These are phyloP conservation scores for Tricholoma sp. DNA, from an alignment of 768 basidiomycete genomes.

Conservation along the genomic window DNA sequence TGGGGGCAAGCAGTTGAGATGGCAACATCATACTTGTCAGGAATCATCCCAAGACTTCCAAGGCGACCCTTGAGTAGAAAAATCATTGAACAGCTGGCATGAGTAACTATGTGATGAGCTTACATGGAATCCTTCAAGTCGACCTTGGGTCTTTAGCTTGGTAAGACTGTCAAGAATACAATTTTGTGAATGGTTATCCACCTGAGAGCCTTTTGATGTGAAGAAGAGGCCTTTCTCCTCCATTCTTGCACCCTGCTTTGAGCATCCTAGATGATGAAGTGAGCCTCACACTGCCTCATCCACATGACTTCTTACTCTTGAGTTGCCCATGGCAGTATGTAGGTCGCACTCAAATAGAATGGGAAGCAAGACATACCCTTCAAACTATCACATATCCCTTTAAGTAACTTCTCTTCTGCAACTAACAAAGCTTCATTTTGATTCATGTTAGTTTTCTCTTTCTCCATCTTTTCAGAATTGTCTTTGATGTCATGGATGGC, in stretches of 20 bases:
- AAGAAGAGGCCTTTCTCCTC: slow-evolving; percentile 50
- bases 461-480: too few species aligned
- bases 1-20: slow-evolving; percentile 89
- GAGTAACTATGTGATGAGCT: slow-evolving; percentile 20
- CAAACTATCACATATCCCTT: too few species aligned
- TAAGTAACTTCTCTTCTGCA: too few species aligned
- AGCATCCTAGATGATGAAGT: slow-evolving; percentile 26
- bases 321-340: too few species aligned
- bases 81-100: not conserved
- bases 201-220: slow-evolving; percentile 75
- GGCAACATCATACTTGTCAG: slow-evolving; percentile 94
- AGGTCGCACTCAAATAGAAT: too few species aligned
- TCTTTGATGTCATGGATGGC: too few species aligned
- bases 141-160: slow-evolving; percentile 70
- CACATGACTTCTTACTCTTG: slow-evolving; percentile 39
- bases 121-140: slow-evolving; percentile 89
- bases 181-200: slow-evolving; percentile 16
- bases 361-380: too few species aligned
- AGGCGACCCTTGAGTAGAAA: slow-evolving; percentile 68
- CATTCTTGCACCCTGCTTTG: slow-evolving; percentile 34
- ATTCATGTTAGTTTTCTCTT: too few species aligned
- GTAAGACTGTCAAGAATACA: slow-evolving; percentile 78
- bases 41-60: slow-evolving; percentile 84
- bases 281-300: not conserved
- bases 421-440: too few species aligned